These are phyloP conservation scores for Boletus pseudo-olivaceus DNA, from an alignment of 768 basidiomycete genomes.

Conservation along the genomic window DNA sequence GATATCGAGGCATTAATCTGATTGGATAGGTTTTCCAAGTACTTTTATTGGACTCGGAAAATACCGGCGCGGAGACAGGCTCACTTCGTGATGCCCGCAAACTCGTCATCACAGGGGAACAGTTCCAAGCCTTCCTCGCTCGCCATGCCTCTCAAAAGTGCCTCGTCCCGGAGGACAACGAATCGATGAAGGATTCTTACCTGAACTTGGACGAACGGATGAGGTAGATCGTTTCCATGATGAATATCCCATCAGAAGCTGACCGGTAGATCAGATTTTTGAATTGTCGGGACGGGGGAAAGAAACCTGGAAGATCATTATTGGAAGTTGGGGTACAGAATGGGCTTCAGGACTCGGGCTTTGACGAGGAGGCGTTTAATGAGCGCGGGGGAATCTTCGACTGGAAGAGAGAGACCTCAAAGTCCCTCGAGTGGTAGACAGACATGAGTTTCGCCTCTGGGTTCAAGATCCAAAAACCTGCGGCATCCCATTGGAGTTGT, in stretches of 20 bases:
- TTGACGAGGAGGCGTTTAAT: constrained; percentile 31
- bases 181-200: constrained; percentile 40
- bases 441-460: background rate
- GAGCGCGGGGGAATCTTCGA: constrained; percentile 35
- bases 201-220: constrained; percentile 38
- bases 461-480: background rate
- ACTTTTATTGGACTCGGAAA: constrained; percentile 34
- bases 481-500: background rate
- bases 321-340: constrained; percentile 34
- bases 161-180: constrained; percentile 38
- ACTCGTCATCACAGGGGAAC: constrained; percentile 32
- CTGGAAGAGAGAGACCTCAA: constrained; percentile 26
- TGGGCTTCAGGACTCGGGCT: constrained; percentile 35
- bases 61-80: constrained; percentile 29
- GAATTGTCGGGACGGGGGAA: constrained; percentile 34
- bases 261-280: constrained; percentile 25
- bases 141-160: constrained; percentile 29
- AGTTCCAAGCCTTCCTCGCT: constrained; percentile 36
- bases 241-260: background rate
- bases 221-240: constrained; percentile 23
- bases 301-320: constrained; percentile 24
- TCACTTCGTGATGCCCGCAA: constrained; percentile 35
- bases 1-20: background rate
- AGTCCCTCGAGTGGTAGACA: constrained; percentile 1
- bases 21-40: constrained; percentile 34